Percentiles rank a stretch among this genome's conserved stretches.
phyloP scores from a whole-genome alignment of 1,284 basidiomycete species.

The Ustilago lituana region DNA sequence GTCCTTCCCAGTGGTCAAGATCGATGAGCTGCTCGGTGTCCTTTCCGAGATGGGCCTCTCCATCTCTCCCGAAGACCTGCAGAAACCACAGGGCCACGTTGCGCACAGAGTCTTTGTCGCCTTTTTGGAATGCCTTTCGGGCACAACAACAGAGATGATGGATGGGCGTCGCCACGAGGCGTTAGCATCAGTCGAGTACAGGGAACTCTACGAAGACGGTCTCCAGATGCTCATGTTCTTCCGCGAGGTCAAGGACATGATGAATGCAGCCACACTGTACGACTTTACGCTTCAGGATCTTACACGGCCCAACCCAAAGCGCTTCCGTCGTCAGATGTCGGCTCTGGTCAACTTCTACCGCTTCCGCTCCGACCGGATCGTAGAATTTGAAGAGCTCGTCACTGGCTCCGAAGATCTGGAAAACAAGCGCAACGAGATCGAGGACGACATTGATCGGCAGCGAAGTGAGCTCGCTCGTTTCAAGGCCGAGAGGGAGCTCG shows the following conservation, averaged over 20 bases:
- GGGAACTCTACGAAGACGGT: slow-evolving; percentile 56
- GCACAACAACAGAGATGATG: slow-evolving; percentile 57
- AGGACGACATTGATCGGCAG: slow-evolving; percentile 71
- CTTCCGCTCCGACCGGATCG: slow-evolving; percentile 64
- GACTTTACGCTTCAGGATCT: slow-evolving; percentile 65
- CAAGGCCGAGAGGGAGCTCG: slow-evolving; percentile 68
- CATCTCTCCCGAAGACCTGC: slow-evolving; percentile 56
- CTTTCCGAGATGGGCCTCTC: slow-evolving; percentile 56
- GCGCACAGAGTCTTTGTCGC: slow-evolving; percentile 57
- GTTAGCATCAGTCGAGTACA: slow-evolving; percentile 44
- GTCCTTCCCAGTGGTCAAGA: slow-evolving; percentile 59
- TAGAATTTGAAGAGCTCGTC: slow-evolving; percentile 73
- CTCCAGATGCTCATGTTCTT: slow-evolving; percentile 61
- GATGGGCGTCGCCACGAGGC: slow-evolving; percentile 47
- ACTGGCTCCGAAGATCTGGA: slow-evolving; percentile 74
- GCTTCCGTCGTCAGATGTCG: slow-evolving; percentile 63
- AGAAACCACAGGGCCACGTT: slow-evolving; percentile 51
- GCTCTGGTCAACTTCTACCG: slow-evolving; percentile 66
- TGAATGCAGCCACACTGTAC: slow-evolving; percentile 58
- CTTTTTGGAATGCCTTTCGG: slow-evolving; percentile 58
- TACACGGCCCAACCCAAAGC: slow-evolving; percentile 60
- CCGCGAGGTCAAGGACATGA: slow-evolving; percentile 63
- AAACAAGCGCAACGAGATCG: slow-evolving; percentile 72
- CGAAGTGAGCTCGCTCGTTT: slow-evolving; percentile 69
- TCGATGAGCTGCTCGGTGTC: slow-evolving; percentile 56